Base-by-base conservation (phyloP, 2,329 filamentous ascomycete species). In the Sordariomycetes sp. region DNA sequence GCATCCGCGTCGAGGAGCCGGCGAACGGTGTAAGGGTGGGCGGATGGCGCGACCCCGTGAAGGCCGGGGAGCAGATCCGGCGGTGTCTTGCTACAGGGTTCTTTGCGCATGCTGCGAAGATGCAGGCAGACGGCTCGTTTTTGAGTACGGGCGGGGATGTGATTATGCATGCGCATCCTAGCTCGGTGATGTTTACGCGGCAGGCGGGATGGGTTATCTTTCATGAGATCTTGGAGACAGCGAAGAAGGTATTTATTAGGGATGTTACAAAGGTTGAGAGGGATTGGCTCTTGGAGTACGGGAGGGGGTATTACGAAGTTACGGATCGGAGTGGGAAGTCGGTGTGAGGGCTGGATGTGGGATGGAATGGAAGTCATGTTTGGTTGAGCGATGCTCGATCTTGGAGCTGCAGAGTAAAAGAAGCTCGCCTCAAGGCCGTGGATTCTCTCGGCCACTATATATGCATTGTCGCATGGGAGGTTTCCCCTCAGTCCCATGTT, bases 191-290 rank as follows among this genome's bases (percentile, higher is more conserved):
- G 84, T 97, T 97, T 75, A 95, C 96, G 69, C 84, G 91, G 58
- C 96, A 95, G 74, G 90, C 90, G 12, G 90, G 96, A 62, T 97
- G 92, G 90, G 90, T 97, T 10, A 80, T 99, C 36, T 99, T 96
- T 66, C 87, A 95, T 64, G 92, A 96, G 72, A 83, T 96, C 42
- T 82, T 96, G 77, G 89, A 97, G 73, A 95, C 89, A 4, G 83
- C 86, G 10, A 82, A 81, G 61, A 97, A 97, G 76, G 90, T 82
- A 0, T 97, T 86, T 67, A 95, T 99, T 64, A 79, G 90, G 57
- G 92, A 97, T 69, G 75, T 97, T 59, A 94, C 86, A n/a, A 94
- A 89, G 73, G 88, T 97, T 64, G 89, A 96, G 68, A 96, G 90
- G 76, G 76, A 74, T n/a, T 99, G 92, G 89, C 76, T 99, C 63